Conservation (phyloP, 441 rosid genomes). For the Iberis amara region DNA sequence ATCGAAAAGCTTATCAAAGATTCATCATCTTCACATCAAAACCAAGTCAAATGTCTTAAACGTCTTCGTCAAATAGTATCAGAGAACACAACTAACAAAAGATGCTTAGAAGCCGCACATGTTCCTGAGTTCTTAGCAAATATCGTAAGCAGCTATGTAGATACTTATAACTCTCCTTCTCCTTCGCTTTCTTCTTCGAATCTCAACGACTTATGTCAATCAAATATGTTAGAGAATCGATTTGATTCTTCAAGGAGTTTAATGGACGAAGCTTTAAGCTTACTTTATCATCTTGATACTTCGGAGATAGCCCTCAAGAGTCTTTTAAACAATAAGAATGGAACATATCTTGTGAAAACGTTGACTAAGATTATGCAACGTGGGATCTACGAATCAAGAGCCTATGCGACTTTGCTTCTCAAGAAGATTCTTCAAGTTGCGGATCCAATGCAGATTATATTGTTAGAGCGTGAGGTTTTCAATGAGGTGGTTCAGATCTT, state of each 20-base stretch:
- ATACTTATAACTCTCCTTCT: conserved; percentile 27
- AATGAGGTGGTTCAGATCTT: conserved; percentile 45
- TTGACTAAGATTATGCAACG: conserved; percentile 49
- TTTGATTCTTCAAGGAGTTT: conserved; percentile 33
- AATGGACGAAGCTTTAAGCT: conserved; percentile 53
- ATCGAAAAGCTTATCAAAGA: conserved; percentile 47
- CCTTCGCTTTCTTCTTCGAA: conserved; percentile 25
- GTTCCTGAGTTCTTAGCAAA: conserved; percentile 59
- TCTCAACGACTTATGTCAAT: conserved; percentile 20
- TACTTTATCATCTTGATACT: conserved; percentile 49
- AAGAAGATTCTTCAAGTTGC: conserved; percentile 55
- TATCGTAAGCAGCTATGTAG: conserved; percentile 31
- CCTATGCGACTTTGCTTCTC: conserved; percentile 54
- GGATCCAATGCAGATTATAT: conserved; percentile 47
- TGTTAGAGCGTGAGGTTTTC: conserved; percentile 40
- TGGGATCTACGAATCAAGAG: conserved; percentile 68
- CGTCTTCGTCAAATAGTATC: conserved; percentile 49
- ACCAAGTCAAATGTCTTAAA: conserved; percentile 45
- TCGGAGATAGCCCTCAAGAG: conserved; percentile 55
- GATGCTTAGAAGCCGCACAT: conserved; percentile 70
- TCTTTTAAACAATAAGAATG: conserved; percentile 39
- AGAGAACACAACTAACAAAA: conserved; percentile 46
- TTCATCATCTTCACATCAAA: conserved; percentile 45
- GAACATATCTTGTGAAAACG: conserved; percentile 39
- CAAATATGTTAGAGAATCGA: conserved; percentile 29